Conservation (phyloP, 2,329 filamentous ascomycete genomes). For the Stagonosporopsis cucurbitacearum region DNA sequence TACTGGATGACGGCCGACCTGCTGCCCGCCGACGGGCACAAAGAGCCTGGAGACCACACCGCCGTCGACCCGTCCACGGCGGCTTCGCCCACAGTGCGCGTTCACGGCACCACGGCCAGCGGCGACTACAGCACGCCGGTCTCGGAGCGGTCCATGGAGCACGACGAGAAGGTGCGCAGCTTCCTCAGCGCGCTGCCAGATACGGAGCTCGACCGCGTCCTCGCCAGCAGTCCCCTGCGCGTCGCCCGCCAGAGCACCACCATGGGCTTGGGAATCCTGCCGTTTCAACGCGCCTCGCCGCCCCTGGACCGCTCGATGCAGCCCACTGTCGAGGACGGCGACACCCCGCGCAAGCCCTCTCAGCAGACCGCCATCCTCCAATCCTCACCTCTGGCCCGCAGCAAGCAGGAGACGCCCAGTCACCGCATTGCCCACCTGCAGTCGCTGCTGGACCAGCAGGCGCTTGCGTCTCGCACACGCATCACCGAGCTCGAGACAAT, state of each 20-base stretch:
- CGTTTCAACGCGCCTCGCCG: constrained; percentile 34
- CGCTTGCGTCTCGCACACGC: constrained; percentile 36
- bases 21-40: constrained; percentile 37
- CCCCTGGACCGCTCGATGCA: constrained; percentile 43
- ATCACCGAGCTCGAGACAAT: constrained; percentile 47
- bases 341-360: constrained; percentile 46
- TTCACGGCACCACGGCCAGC: constrained; percentile 33
- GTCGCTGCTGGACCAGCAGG: constrained; percentile 36
- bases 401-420: constrained; percentile 21
- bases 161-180: constrained; percentile 48
- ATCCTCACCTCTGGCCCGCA: constrained; percentile 22
- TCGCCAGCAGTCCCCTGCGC: constrained; percentile 37
- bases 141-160: constrained; percentile 45
- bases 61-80: constrained; percentile 24
- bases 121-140: constrained; percentile 27
- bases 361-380: constrained; percentile 46
- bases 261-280: too few relatives aligned
- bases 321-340: constrained; percentile 46
- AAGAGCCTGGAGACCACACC: constrained; percentile 36
- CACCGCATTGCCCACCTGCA: constrained; percentile 35
- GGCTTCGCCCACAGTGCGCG: constrained; percentile 29
- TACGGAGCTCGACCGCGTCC: constrained; percentile 37
- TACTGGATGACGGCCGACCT: constrained; percentile 51
- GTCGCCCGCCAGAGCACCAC: constrained; percentile 32
- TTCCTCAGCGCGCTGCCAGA: constrained; percentile 49